Conservation (phyloP, 331 rosid species). For the Ulmus americana region DNA sequence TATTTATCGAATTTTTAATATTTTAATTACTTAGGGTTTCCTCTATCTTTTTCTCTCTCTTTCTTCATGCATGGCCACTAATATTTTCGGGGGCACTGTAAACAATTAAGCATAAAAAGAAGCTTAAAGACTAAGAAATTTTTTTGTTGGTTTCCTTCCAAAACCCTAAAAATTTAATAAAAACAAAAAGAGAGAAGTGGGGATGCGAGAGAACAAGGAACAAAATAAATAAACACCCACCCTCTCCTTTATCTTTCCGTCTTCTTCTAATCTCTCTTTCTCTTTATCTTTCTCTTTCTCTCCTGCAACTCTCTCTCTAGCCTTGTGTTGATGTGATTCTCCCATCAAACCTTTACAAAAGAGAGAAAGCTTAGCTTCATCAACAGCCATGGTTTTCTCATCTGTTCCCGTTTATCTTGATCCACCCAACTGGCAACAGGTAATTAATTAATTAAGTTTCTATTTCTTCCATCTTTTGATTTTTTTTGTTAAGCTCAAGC, state of each 20-base stretch:
- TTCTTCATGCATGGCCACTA: conserved; percentile 32
- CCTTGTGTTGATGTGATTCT: conserved; percentile 72
- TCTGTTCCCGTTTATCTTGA: conserved; percentile 73
- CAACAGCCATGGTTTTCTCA: conserved; percentile 68
- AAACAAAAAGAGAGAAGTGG: conserved; percentile 42
- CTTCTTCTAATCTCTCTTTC: conserved; percentile 46
- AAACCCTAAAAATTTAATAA: conserved; percentile 38
- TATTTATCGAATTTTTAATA: conserved; percentile 5
- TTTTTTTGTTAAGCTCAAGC: conserved; percentile 1
- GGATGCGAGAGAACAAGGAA: conserved; percentile 9
- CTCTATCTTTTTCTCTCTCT: conserved; percentile 18
- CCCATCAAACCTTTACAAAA: conserved; percentile 58
- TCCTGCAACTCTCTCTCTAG: conserved; percentile 26
- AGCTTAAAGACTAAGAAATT: conserved; percentile 51
- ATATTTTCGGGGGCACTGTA: conserved; percentile 16
- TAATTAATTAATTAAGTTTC: conserved; percentile 21
- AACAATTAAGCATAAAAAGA: conserved; percentile 29
- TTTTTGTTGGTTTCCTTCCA: conserved; percentile 27
- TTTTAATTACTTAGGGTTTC: conserved; percentile 26
- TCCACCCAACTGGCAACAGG: conserved; percentile 91
- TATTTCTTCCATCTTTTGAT: background rate
- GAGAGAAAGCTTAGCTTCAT: conserved; percentile 34
- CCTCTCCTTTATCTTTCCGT: conserved; percentile 70
- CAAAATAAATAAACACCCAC: conserved; percentile 24
- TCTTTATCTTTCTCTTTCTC: conserved; percentile 7